Percentiles rank a stretch among this genome's conserved stretches.
phyloP scores from a whole-genome alignment of 257 asterid species.

The Fraxinus cuspidata region DNA sequence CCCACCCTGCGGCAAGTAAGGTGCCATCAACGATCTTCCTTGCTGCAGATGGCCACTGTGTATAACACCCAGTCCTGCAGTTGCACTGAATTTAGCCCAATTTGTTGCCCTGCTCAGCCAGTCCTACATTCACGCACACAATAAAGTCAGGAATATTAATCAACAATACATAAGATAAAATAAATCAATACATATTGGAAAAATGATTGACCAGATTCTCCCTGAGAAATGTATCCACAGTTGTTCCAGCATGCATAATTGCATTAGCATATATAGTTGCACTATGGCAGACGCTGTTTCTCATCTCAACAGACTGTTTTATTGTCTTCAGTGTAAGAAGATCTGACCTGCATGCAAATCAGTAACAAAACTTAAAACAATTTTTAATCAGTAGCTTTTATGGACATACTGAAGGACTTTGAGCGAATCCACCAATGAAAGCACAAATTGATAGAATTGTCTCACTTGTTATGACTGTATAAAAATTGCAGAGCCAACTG shows the following conservation, averaged over 20 bases:
- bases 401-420: slow-evolving; percentile 1
- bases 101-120: slow-evolving; percentile 99
- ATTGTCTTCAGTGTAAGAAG: slow-evolving; percentile 93
- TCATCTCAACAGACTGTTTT: slow-evolving; percentile 96
- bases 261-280: slow-evolving; percentile 97
- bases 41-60: slow-evolving; percentile 96
- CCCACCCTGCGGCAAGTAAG: slow-evolving; percentile 95
- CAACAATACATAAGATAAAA: background rate
- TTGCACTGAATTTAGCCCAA: slow-evolving; percentile 99
- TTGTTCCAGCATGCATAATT: slow-evolving; percentile 99
- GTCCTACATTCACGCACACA: slow-evolving; percentile 49
- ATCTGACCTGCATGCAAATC: slow-evolving; percentile 71
- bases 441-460: slow-evolving; percentile 12
- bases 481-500: slow-evolving; percentile 91
- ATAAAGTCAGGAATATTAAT: background rate
- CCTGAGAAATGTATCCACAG: slow-evolving; percentile 91
- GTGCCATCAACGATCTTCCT: slow-evolving; percentile 98
- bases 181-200: background rate
- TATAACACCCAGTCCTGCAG: slow-evolving; percentile 97
- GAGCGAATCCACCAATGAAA: background rate
- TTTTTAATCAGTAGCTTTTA: slow-evolving; percentile 16
- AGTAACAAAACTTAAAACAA: slow-evolving; percentile 18
- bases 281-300: slow-evolving; percentile 93
- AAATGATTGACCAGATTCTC: slow-evolving; percentile 73
- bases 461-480: slow-evolving; percentile 92